phyloP scores from a whole-genome alignment of 192 early-diverging fungal genomes.

The Coemansia sp. region DNA sequence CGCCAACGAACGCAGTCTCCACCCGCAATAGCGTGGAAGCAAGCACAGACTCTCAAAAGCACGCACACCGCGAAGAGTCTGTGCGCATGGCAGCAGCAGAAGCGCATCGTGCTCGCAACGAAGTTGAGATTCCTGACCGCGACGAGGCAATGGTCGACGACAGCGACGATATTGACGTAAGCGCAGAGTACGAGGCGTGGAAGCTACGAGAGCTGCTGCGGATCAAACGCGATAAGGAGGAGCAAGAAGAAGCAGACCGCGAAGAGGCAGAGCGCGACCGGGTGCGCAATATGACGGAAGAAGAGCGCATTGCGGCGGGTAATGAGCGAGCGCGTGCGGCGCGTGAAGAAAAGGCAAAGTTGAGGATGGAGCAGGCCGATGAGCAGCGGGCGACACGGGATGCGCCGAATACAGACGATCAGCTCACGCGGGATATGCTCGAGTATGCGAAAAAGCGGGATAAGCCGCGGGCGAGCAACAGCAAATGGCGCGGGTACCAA shows the following conservation, averaged over 20 bases:
- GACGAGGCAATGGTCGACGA: conserved; percentile 73
- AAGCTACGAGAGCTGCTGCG: conserved; percentile 84
- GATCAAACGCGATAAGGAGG: conserved; percentile 85
- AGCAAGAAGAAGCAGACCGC: conserved; percentile 64
- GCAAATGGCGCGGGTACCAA: conserved; percentile 30
- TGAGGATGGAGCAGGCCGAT: not conserved
- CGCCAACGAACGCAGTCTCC: not conserved
- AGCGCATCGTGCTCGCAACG: conserved; percentile 30
- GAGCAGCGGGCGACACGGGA: conserved; percentile 62
- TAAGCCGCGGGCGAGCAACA: conserved; percentile 9
- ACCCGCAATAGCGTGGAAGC: conserved; percentile 57
- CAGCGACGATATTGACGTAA: conserved; percentile 85
- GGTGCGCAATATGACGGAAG: conserved; percentile 79
- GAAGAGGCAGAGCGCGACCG: conserved; percentile 81
- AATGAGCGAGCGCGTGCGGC: conserved; percentile 60
- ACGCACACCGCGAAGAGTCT: conserved; percentile 53
- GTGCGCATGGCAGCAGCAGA: conserved; percentile 36
- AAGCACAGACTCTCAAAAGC: conserved; percentile 56
- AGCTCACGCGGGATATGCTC: conserved; percentile 16
- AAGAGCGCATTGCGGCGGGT: conserved; percentile 73
- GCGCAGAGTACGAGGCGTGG: conserved; percentile 90
- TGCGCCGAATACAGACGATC: conserved; percentile 34
- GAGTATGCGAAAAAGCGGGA: conserved; percentile 12
- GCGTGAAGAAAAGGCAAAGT: conserved; percentile 60
- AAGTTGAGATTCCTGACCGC: conserved; percentile 45